phyloP scores from a whole-genome alignment of 2,329 filamentous ascomycete species.

The Dothistroma pini region DNA sequence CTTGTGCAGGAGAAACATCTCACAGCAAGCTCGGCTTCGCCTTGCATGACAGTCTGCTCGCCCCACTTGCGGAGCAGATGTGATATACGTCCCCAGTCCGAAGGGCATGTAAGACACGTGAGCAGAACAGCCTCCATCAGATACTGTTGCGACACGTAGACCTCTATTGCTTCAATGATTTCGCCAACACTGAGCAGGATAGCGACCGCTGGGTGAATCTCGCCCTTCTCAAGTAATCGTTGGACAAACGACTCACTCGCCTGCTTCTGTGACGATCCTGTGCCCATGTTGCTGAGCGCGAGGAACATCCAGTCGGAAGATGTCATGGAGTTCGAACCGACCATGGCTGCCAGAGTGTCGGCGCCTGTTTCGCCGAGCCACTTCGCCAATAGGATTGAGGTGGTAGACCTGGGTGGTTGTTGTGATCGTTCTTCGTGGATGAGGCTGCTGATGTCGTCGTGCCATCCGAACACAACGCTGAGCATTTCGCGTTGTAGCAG shows the following conservation, averaged over 20 bases:
- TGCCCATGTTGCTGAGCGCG: constrained; percentile 80
- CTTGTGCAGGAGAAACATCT: constrained; percentile 91
- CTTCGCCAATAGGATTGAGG: constrained; percentile 78
- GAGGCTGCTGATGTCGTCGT: constrained; percentile 74
- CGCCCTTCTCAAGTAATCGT: constrained; percentile 80
- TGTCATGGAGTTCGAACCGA: constrained; percentile 77
- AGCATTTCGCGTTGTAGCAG: constrained; percentile 88
- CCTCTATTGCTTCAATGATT: constrained; percentile 89
- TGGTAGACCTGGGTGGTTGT: constrained; percentile 69
- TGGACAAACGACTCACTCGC: constrained; percentile 88
- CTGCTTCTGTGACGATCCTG: constrained; percentile 70
- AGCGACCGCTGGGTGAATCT: constrained; percentile 86
- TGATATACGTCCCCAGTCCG: constrained; percentile 87
- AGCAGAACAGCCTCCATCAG: constrained; percentile 92
- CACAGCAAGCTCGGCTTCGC: constrained; percentile 85
- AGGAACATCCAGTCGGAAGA: constrained; percentile 97
- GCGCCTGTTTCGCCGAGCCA: constrained; percentile 86
- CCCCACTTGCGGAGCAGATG: constrained; percentile 93
- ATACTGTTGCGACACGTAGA: constrained; percentile 86
- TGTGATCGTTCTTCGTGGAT: constrained; percentile 78
- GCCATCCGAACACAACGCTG: constrained; percentile 91
- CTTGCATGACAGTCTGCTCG: constrained; percentile 80
- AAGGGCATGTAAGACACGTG: constrained; percentile 75
- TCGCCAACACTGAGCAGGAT: constrained; percentile 92
- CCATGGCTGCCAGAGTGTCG: constrained; percentile 74